These are phyloP conservation scores for Leccinum incarnatum DNA, from an alignment of 768 basidiomycete species.

Conservation along the genomic window DNA sequence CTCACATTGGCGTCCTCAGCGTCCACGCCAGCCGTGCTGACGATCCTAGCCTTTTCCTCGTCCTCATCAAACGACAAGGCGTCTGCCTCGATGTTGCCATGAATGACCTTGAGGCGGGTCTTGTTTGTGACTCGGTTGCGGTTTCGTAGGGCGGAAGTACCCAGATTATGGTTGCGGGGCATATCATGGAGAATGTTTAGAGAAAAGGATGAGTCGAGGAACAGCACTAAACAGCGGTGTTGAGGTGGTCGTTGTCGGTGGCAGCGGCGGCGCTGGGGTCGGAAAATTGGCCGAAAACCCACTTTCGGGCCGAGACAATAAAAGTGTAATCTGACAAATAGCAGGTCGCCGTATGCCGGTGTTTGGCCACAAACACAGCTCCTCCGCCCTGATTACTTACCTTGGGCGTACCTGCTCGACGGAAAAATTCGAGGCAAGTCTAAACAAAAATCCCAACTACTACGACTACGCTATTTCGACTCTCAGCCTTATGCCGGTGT, in stretches of 20 bases:
- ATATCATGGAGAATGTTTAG: constrained; percentile 69
- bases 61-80: constrained; percentile 81
- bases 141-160: constrained; percentile 76
- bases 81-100: constrained; percentile 80
- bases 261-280: constrained; percentile 57
- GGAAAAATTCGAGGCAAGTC: constrained; percentile 8
- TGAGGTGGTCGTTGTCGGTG: constrained; percentile 44
- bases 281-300: constrained; percentile 62
- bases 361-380: constrained; percentile 31
- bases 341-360: constrained; percentile 29
- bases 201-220: constrained; percentile 40
- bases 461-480: constrained; percentile 4
- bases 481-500: background rate
- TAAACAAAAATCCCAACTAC: constrained; percentile 12
- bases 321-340: constrained; percentile 31
- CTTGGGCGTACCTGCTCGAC: constrained; percentile 12
- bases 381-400: constrained; percentile 27
- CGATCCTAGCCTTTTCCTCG: constrained; percentile 78
- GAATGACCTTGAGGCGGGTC: constrained; percentile 81
- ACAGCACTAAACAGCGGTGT: constrained; percentile 26
- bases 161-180: constrained; percentile 79
- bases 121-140: constrained; percentile 92
- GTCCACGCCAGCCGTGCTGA: constrained; percentile 85
- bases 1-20: constrained; percentile 93
- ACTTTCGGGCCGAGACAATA: constrained; percentile 53